Base-by-base conservation (phyloP, 495 filamentous ascomycete species). In the Podospora fimiseda region DNA sequence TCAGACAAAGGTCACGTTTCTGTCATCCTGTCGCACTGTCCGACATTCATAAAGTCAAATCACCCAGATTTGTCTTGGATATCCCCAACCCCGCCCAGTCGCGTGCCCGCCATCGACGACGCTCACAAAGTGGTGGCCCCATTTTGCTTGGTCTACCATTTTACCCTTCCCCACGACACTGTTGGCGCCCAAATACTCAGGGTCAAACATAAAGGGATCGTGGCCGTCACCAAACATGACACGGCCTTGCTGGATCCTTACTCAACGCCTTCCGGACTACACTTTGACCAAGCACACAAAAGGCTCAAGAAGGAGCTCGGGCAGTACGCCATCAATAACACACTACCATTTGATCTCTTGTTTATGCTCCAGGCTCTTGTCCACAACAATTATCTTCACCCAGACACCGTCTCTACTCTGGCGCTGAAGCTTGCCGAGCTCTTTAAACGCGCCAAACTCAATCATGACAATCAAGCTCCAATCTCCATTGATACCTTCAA, bases 321-420 rank as follows among this genome's bases (percentile, higher is more conserved):
- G 0, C 3, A 51, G 0, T 64, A 51, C 51, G 45, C 39, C 33
- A 16, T 9, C 14, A 38, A 16, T 0, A 38, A 21, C 9, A 36
- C 33, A 7, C 52, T 69, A 22, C 73, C 65, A 0, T 75, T 68
- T 45, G 66, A 52, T 15, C 55, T 67, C 14, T 63, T 68, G 2
- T 80, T 79, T 47, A 71, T 82, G 46, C 64, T 82, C 2, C 72
- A 82, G 45, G 74, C 72, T 16, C 65, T 85, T 5, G 73, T 75
- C 4, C 64, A 70, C 48, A 81, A 83, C 53, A 67, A 69, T 8
- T 75, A 74, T 50, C 68, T 85, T 2, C 55, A 76, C 11, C 79
- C 80, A 8, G 37, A 38, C 0, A 74, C 60, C 3, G 73, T 80
- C 8, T 20, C 58, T 7, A 37, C 39, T 2, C 56, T 85, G 0